A percentile compares a stretch with the other conserved stretches of the same genome.
Conservation (phyloP, 2,329 filamentous ascomycete species). For the Claviceps africana region DNA sequence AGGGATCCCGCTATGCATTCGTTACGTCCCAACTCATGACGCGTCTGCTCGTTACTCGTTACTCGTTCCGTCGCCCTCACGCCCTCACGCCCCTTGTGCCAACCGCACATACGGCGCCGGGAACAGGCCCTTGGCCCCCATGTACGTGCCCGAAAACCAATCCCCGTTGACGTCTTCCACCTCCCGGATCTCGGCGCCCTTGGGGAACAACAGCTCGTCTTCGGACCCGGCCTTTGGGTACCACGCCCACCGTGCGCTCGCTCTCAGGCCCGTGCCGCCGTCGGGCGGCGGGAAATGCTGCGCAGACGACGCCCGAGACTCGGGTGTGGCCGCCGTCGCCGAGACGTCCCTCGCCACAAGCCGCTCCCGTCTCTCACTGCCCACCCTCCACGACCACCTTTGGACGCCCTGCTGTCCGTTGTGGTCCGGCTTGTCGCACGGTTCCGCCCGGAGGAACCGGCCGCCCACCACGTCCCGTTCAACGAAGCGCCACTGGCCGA, state of each 20-base stretch:
- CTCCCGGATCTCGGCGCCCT: constrained; percentile 69
- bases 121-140: constrained; percentile 65
- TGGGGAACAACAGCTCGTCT: constrained; percentile 76
- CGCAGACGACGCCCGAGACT: constrained; percentile 11
- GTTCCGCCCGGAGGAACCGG: constrained; percentile 47
- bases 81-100: background rate
- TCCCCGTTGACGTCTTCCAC: constrained; percentile 79
- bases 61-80: background rate
- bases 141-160: constrained; percentile 81
- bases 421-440: constrained; percentile 24
- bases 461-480: constrained; percentile 68
- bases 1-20: no score
- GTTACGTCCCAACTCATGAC: no score
- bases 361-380: constrained; percentile 26
- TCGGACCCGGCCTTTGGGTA: constrained; percentile 49
- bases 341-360: constrained; percentile 39
- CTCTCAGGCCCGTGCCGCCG: constrained; percentile 53
- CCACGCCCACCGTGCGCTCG: constrained; percentile 61
- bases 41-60: no score
- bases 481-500: constrained; percentile 53
- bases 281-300: constrained; percentile 56
- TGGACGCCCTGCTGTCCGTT: constrained; percentile 22
- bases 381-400: constrained; percentile 38
- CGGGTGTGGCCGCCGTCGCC: constrained; percentile 21
- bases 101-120: constrained; percentile 57